These are phyloP conservation scores for Parasitella parasitica DNA, from an alignment of 371 early-diverging fungal species.

Conservation along the genomic window DNA sequence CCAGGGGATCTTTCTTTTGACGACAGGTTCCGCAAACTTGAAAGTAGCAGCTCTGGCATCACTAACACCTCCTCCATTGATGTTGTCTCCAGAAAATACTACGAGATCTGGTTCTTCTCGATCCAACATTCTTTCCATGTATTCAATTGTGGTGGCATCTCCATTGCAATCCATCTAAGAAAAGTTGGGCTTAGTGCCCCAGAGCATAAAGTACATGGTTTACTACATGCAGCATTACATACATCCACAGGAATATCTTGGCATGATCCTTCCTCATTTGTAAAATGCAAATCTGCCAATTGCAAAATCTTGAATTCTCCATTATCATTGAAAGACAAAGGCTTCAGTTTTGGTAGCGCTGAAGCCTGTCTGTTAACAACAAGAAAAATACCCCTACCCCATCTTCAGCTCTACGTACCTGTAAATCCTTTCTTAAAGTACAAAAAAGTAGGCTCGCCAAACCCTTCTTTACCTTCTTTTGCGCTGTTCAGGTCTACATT, in stretches of 20 bases:
- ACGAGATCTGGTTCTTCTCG: conserved; percentile 55
- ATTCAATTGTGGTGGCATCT: conserved; percentile 43
- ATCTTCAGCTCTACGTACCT: conserved; percentile 14
- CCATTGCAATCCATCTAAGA: conserved; percentile 46
- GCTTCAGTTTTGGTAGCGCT: conserved; percentile 23
- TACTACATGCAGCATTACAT: background rate
- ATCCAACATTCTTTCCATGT: conserved; percentile 46
- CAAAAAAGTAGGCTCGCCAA: conserved; percentile 42
- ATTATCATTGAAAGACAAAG: conserved; percentile 37
- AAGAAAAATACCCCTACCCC: background rate
- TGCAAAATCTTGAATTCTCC: conserved; percentile 57
- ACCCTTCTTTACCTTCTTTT: conserved; percentile 21
- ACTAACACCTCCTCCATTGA: conserved; percentile 41
- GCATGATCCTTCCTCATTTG: conserved; percentile 50
- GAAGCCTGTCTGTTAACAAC: conserved; percentile 2
- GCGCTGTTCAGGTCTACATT: conserved; percentile 35
- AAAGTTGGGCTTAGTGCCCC: background rate
- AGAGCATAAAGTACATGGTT: background rate
- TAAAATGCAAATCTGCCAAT: conserved; percentile 57
- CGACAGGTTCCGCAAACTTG: conserved; percentile 50
- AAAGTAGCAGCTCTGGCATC: conserved; percentile 47
- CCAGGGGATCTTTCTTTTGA: conserved; percentile 51
- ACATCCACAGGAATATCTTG: conserved; percentile 39
- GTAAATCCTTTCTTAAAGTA: conserved; percentile 27
- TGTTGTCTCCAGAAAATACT: conserved; percentile 58